Evolutionary conservation across 1,284 basidiomycete genomes (phyloP).

Genomic region (Trametes versicolor): DNA sequence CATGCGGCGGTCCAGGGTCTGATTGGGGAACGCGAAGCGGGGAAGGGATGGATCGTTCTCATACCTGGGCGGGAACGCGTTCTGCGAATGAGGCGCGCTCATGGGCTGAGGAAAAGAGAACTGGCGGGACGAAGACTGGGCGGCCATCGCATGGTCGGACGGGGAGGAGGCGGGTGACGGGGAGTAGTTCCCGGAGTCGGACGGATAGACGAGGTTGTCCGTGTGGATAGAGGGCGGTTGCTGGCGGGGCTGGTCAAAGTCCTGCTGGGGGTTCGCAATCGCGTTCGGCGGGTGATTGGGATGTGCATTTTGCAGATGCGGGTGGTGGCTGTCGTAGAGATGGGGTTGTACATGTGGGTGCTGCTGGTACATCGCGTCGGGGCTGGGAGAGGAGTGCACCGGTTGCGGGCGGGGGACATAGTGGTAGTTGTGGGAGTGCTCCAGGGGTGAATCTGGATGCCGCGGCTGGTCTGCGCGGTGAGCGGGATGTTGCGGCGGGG

Average conservation of each 20-base stretch:
- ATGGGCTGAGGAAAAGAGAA: constrained; percentile 52
- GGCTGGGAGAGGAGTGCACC: constrained; percentile 27
- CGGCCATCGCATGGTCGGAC: constrained; percentile 20
- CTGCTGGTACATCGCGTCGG: constrained; percentile 32
- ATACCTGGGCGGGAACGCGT: constrained; percentile 50
- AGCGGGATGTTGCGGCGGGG: constrained; percentile 17
- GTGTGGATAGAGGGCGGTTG: constrained; percentile 36
- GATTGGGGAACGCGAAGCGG: constrained; percentile 43
- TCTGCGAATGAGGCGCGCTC: constrained; percentile 55
- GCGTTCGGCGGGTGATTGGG: constrained; percentile 28
- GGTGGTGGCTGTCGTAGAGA: constrained; percentile 23
- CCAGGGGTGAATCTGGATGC: constrained; percentile 29
- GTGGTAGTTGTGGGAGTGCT: constrained; percentile 26
- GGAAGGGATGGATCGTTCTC: constrained; percentile 17
- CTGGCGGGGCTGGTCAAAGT: constrained; percentile 34
- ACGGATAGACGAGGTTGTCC: constrained; percentile 29
- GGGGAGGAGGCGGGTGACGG: constrained; percentile 34
- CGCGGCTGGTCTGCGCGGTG: constrained; percentile 14
- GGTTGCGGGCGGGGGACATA: constrained; percentile 35
- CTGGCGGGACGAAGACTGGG: constrained; percentile 31
- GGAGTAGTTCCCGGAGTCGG: constrained; percentile 28
- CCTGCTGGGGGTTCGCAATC: constrained; percentile 17
- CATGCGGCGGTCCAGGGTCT: constrained; percentile 65
- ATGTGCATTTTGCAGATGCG: constrained; percentile 39
- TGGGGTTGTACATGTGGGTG: constrained; percentile 23